These are phyloP conservation scores for Ailanthus altissimus DNA, from an alignment of 345 rosid species.

Conservation along the genomic window DNA sequence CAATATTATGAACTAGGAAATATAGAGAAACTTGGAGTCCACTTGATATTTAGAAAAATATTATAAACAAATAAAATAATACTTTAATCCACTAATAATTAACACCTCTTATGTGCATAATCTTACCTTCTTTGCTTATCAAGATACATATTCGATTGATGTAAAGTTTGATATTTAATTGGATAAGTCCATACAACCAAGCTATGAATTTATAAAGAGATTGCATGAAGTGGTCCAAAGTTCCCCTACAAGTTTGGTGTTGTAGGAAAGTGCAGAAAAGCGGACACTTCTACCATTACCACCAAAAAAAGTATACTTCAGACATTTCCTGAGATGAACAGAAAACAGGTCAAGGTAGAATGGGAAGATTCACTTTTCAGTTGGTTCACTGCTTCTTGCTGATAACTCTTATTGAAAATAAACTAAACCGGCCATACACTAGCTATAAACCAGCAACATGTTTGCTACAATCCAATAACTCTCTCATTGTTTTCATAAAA, in stretches of 20 bases:
- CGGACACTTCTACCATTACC: conserved; percentile 63
- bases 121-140: background rate
- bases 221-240: conserved; percentile 64
- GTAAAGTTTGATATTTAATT: conserved; percentile 17
- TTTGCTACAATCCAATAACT: too few relatives aligned
- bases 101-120: background rate
- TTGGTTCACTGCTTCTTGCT: background rate
- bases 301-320: conserved; percentile 78
- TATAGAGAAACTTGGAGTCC: background rate
- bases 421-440: too few relatives aligned
- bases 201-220: conserved; percentile 41
- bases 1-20: background rate
- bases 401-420: background rate
- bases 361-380: background rate
- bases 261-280: conserved; percentile 55
- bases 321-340: conserved; percentile 58
- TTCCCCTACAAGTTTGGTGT: conserved; percentile 51
- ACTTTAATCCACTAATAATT: background rate
- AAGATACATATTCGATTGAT: background rate
- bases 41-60: background rate
- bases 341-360: conserved; percentile 6
- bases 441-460: too few relatives aligned
- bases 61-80: conserved; percentile 1
- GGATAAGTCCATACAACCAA: conserved; percentile 26
- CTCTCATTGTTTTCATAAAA: too few relatives aligned